Conservation (phyloP, 2,329 filamentous ascomycete genomes). For the Fragosphaeria purpurea region DNA sequence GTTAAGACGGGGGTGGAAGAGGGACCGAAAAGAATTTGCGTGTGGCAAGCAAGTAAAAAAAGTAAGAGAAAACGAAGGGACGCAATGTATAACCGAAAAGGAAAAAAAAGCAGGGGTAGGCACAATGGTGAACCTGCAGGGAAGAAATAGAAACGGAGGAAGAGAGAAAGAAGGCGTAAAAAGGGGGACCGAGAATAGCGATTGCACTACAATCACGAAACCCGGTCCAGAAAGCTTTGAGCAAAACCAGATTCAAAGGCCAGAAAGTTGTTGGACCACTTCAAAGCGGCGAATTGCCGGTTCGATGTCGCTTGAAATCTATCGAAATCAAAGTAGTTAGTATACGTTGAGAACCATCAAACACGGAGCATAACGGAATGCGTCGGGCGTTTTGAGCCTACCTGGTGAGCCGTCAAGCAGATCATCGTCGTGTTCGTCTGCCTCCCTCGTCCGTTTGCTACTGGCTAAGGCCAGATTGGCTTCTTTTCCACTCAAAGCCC, state of each 20-base stretch:
- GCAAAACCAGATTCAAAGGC: background rate
- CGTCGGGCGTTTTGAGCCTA: conserved; percentile 5
- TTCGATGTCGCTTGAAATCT: conserved; percentile 44
- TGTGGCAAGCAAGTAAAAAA: too few species aligned
- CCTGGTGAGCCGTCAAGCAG: conserved; percentile 24
- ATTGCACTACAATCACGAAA: conserved; percentile 13
- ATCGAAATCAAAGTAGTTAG: background rate
- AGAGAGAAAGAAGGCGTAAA: background rate
- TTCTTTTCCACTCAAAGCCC: conserved; percentile 13
- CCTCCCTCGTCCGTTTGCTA: conserved; percentile 22
- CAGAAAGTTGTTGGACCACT: background rate
- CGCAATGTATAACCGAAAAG: too few species aligned
- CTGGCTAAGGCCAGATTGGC: conserved; percentile 17
- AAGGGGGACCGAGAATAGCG: background rate
- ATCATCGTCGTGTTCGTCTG: conserved; percentile 12
- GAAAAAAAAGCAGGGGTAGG: too few species aligned
- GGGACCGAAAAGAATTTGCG: too few species aligned
- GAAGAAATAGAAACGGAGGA: background rate
- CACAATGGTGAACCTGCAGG: too few species aligned
- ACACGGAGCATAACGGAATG: too few species aligned
- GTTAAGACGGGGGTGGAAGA: too few species aligned
- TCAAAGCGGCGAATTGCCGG: conserved; percentile 10
- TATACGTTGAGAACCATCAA: background rate
- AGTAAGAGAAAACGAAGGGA: too few species aligned
- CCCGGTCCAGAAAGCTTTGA: too few species aligned